Conservation (phyloP, 164 flowering plant species). For the Hamamelis virginiana region DNA sequence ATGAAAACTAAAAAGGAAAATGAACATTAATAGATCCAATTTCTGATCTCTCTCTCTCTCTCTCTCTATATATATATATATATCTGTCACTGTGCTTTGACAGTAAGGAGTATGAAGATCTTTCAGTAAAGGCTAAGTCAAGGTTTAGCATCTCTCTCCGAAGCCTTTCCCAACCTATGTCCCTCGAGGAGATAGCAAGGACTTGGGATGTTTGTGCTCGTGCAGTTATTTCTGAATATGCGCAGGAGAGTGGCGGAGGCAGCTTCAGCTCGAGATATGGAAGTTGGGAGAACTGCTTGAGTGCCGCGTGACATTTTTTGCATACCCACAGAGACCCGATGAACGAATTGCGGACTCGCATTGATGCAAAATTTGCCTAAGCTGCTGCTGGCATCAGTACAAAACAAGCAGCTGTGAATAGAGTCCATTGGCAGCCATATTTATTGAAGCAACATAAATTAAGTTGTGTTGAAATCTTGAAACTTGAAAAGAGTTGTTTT, state of each 20-base stretch:
- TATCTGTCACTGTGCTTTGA: background rate
- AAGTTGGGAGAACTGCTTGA: constrained; percentile 71
- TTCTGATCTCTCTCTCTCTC: too few species aligned
- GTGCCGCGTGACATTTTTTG: constrained; percentile 28
- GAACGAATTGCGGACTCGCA: too few species aligned
- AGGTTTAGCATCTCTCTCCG: constrained; percentile 64
- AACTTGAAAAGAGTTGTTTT: too few species aligned
- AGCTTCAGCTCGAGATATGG: constrained; percentile 86
- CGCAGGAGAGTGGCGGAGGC: constrained; percentile 76
- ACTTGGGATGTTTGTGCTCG: constrained; percentile 88
- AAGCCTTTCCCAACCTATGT: constrained; percentile 74
- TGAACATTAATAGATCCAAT: background rate
- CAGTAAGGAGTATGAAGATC: constrained; percentile 77
- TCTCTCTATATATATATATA: background rate
- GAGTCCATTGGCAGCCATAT: too few species aligned
- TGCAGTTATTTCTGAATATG: constrained; percentile 61
- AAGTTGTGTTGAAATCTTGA: too few species aligned
- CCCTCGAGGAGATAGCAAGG: constrained; percentile 66
- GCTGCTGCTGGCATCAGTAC: too few species aligned
- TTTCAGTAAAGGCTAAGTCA: constrained; percentile 64
- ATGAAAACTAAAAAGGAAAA: background rate
- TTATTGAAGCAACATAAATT: too few species aligned
- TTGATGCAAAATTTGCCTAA: too few species aligned
- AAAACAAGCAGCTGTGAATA: too few species aligned
- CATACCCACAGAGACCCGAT: background rate